These are phyloP conservation scores for Daldinia grandis DNA, from an alignment of 495 filamentous ascomycete genomes.

Conservation along the genomic window DNA sequence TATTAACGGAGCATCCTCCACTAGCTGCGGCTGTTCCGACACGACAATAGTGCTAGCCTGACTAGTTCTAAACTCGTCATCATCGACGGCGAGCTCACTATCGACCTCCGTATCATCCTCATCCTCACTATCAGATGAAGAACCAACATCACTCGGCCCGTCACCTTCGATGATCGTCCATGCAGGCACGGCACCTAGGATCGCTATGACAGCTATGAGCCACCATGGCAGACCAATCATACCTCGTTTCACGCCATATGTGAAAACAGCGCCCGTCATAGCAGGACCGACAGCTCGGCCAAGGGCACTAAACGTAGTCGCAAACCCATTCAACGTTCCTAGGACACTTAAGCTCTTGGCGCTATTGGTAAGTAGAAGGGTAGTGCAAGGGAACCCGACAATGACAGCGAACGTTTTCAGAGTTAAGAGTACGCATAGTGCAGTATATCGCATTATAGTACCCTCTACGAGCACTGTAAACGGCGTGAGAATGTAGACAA, in stretches of 20 bases:
- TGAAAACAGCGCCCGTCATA: constrained; percentile 69
- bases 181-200: constrained; percentile 70
- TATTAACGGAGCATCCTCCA: neutral
- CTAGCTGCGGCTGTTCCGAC: neutral
- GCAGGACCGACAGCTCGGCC: constrained; percentile 82
- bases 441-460: constrained; percentile 50
- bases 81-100: constrained; percentile 3
- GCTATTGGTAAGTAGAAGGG: constrained; percentile 91
- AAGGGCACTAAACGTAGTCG: constrained; percentile 78
- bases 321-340: constrained; percentile 90
- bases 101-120: constrained; percentile 46
- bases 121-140: constrained; percentile 48
- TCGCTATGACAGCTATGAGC: constrained; percentile 67
- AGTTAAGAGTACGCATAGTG: constrained; percentile 66
- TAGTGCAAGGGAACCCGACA: constrained; percentile 85
- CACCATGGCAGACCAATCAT: constrained; percentile 84
- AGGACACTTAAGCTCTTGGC: constrained; percentile 76
- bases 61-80: constrained; percentile 14
- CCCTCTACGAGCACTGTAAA: constrained; percentile 71
- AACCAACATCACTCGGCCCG: constrained; percentile 62
- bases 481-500: constrained; percentile 77
- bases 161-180: constrained; percentile 79
- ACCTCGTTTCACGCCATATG: constrained; percentile 72
- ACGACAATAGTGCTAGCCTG: constrained; percentile 10
- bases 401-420: constrained; percentile 75